These are phyloP conservation scores for Monilinia aucupariae DNA, from an alignment of 2,329 filamentous ascomycete genomes.

Conservation along the genomic window DNA sequence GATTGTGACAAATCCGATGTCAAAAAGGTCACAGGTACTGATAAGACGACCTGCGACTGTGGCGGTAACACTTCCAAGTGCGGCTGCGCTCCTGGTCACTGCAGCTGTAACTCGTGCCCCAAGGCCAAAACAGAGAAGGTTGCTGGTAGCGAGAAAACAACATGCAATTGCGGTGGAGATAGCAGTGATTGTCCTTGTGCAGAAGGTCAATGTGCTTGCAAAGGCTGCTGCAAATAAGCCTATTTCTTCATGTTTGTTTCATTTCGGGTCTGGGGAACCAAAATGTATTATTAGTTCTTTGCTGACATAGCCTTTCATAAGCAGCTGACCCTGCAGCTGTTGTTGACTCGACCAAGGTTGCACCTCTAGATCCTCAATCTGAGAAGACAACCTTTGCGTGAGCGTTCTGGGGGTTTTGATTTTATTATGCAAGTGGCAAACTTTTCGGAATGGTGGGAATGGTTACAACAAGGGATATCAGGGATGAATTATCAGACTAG, in stretches of 20 bases:
- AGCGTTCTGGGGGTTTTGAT: slow-evolving; percentile 15
- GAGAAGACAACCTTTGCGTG: slow-evolving; percentile 28
- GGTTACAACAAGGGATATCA: slow-evolving; percentile 10
- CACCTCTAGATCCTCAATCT: slow-evolving; percentile 27
- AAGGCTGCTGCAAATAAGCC: slow-evolving; percentile 26
- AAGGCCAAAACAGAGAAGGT: slow-evolving; percentile 38
- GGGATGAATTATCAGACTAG: slow-evolving; percentile 11
- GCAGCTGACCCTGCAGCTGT: slow-evolving; percentile 24
- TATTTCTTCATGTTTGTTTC: slow-evolving; percentile 16
- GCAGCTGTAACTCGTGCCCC: slow-evolving; percentile 38
- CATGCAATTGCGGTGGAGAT: slow-evolving; percentile 37
- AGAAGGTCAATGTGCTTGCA: slow-evolving; percentile 32
- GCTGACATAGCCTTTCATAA: slow-evolving; percentile 26
- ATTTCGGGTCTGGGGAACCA: slow-evolving; percentile 9
- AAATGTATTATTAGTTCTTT: slow-evolving; percentile 23
- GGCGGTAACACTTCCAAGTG: slow-evolving; percentile 37
- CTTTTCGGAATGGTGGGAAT: slow-evolving; percentile 2
- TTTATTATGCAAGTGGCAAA: not conserved
- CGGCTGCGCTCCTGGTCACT: slow-evolving; percentile 37
- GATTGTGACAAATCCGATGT: slow-evolving; percentile 44
- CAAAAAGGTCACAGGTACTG: slow-evolving; percentile 35
- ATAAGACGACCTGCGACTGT: slow-evolving; percentile 40
- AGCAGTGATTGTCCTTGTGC: slow-evolving; percentile 36
- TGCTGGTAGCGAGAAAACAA: slow-evolving; percentile 36
- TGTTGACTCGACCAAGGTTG: slow-evolving; percentile 30